Evolutionary conservation across 768 basidiomycete genomes (phyloP).

Genomic region (Xerocomus brunneocitrinus): DNA sequence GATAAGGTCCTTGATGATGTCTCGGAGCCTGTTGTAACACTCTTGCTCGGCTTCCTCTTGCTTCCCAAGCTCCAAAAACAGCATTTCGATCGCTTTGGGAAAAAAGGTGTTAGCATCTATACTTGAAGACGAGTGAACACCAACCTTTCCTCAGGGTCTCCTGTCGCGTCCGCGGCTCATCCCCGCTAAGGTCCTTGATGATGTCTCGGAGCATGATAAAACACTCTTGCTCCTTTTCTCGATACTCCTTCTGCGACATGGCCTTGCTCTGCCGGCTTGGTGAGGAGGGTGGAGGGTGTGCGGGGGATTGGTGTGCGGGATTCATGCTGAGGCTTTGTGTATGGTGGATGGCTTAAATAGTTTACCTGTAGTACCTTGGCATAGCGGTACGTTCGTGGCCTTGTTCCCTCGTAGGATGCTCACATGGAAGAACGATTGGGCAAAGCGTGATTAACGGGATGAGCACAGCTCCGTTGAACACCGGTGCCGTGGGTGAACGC

Average conservation of each 20-base stretch:
- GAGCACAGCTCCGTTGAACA: neutral
- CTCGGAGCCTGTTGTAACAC: conserved; percentile 15
- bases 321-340: neutral
- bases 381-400: neutral
- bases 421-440: neutral
- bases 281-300: too few species aligned
- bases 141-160: conserved; percentile 20
- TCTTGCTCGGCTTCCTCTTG: conserved; percentile 8
- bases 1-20: conserved; percentile 11
- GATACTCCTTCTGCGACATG: conserved; percentile 17
- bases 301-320: neutral
- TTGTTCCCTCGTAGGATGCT: neutral
- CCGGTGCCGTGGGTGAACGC: neutral
- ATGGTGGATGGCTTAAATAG: neutral
- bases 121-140: neutral
- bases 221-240: conserved; percentile 19
- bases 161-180: conserved; percentile 12
- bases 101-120: neutral
- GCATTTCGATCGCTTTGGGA: conserved; percentile 8
- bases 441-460: neutral
- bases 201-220: conserved; percentile 15
- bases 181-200: conserved; percentile 12
- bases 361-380: neutral
- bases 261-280: too few species aligned
- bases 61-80: neutral